phyloP scores from a whole-genome alignment of 1,139 yeast genomes.

The Sugiyamaella castrensis region DNA sequence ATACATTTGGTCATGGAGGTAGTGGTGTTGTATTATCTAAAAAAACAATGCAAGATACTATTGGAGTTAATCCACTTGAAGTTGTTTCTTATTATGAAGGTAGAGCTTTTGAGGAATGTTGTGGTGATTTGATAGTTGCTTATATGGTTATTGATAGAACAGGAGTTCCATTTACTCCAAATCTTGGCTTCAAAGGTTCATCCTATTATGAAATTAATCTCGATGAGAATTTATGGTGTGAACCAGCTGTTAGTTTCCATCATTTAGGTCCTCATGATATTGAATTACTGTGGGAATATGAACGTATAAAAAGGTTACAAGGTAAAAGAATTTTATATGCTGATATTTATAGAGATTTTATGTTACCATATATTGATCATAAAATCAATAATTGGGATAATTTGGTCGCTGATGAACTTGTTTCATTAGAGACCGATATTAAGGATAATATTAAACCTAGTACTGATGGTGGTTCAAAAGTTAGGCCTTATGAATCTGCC shows the following conservation, averaged over 20 bases:
- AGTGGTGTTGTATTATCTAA: conserved; percentile 37
- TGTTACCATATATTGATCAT: conserved; percentile 30
- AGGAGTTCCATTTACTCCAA: conserved; percentile 1
- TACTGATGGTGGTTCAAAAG: conserved; percentile 18
- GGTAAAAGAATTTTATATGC: conserved; percentile 26
- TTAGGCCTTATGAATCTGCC: conserved; percentile 25
- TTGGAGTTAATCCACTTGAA: conserved; percentile 18
- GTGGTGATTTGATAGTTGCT: conserved; percentile 41
- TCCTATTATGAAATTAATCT: conserved; percentile 24
- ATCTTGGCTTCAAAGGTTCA: conserved; percentile 9
- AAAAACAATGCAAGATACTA: conserved; percentile 30
- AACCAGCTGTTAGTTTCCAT: conserved; percentile 35
- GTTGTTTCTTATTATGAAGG: conserved; percentile 28
- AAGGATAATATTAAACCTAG: conserved; percentile 14
- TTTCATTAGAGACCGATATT: conserved; percentile 17
- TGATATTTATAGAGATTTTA: conserved; percentile 34
- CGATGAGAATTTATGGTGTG: conserved; percentile 31
- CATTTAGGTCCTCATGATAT: conserved; percentile 32
- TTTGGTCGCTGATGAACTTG: conserved; percentile 21
- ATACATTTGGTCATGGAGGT: conserved; percentile 39
- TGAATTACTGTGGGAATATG: conserved; percentile 37
- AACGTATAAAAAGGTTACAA: conserved; percentile 27
- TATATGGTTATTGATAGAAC: conserved; percentile 22
- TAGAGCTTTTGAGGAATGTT: conserved; percentile 31
- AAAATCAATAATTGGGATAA: conserved; percentile 31